phyloP scores from a whole-genome alignment of 306 rosid genomes.

The Lupinus albus region DNA sequence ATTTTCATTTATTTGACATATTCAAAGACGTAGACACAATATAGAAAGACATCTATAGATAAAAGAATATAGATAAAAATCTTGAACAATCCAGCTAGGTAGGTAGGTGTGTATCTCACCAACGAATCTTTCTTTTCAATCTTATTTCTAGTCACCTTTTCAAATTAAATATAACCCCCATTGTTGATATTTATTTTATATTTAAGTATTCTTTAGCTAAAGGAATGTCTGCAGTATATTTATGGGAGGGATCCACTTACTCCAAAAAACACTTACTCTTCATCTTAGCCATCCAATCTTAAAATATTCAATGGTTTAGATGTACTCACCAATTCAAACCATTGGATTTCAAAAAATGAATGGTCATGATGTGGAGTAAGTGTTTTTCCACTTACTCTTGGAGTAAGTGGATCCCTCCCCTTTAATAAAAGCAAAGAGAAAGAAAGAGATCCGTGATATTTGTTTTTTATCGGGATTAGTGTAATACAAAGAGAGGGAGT shows the following conservation, averaged over 20 bases:
- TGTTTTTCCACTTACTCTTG: too few relatives aligned
- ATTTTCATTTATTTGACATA: slow-evolving; percentile 39
- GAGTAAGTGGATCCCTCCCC: too few relatives aligned
- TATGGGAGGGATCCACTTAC: too few relatives aligned
- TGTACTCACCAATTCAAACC: too few relatives aligned
- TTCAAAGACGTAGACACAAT: slow-evolving; percentile 45
- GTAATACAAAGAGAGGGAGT: slow-evolving; percentile 55
- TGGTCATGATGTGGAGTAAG: too few relatives aligned
- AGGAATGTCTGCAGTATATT: slow-evolving; percentile 25
- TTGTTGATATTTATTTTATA: slow-evolving; percentile 33
- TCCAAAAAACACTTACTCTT: too few relatives aligned
- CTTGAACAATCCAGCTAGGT: slow-evolving; percentile 22
- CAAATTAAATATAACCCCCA: slow-evolving; percentile 14
- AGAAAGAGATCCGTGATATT: slow-evolving; percentile 41
- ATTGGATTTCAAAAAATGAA: too few relatives aligned
- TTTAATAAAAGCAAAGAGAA: too few relatives aligned
- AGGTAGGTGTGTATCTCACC: slow-evolving; percentile 33
- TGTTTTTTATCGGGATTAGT: slow-evolving; percentile 73
- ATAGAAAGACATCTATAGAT: slow-evolving; percentile 28
- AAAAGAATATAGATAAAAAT: slow-evolving; percentile 36
- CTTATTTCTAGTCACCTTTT: slow-evolving; percentile 40
- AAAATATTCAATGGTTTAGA: too few relatives aligned
- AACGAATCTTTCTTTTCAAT: slow-evolving; percentile 38
- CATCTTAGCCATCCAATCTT: too few relatives aligned
- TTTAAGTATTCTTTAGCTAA: slow-evolving; percentile 37